Conservation (phyloP, 2,329 filamentous ascomycete genomes). For the Leptographium wingfieldii region DNA sequence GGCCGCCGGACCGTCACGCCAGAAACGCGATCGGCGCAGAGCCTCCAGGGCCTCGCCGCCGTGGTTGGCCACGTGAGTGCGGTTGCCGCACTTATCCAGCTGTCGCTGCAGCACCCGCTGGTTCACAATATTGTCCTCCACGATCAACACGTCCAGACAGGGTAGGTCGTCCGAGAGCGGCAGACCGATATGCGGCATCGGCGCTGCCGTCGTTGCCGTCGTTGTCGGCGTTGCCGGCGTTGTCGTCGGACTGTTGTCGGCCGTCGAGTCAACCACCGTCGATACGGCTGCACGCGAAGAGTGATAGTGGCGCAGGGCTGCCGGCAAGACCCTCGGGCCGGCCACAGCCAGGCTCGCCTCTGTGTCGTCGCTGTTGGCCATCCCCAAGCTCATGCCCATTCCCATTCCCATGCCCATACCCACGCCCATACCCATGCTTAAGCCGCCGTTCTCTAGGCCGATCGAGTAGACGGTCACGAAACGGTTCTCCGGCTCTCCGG, state of each 20-base stretch:
- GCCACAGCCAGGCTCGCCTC: not conserved
- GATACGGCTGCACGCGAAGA: not conserved
- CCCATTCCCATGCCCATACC: too few species aligned
- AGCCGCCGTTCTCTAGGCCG: not conserved
- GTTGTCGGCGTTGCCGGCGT: not conserved
- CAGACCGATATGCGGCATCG: not conserved
- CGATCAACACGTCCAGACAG: slow-evolving; percentile 45
- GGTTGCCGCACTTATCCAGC: slow-evolving; percentile 46
- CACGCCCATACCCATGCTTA: not conserved
- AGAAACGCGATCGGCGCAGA: slow-evolving; percentile 42
- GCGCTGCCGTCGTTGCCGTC: not conserved
- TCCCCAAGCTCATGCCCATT: not conserved
- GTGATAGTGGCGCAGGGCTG: not conserved
- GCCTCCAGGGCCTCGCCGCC: slow-evolving; percentile 49
- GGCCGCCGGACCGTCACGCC: slow-evolving; percentile 19
- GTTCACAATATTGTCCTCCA: slow-evolving; percentile 57
- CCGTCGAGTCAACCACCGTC: not conserved
- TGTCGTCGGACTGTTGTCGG: not conserved
- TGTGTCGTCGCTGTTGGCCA: not conserved
- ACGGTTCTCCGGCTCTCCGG: slow-evolving; percentile 11
- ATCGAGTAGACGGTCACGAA: not conserved
- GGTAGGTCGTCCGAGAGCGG: slow-evolving; percentile 14
- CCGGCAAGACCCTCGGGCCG: not conserved
- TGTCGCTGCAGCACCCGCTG: slow-evolving; percentile 51
- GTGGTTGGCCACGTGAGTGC: slow-evolving; percentile 51